Conservation (phyloP, 345 rosid genomes). For the Eucalyptus sp. region DNA sequence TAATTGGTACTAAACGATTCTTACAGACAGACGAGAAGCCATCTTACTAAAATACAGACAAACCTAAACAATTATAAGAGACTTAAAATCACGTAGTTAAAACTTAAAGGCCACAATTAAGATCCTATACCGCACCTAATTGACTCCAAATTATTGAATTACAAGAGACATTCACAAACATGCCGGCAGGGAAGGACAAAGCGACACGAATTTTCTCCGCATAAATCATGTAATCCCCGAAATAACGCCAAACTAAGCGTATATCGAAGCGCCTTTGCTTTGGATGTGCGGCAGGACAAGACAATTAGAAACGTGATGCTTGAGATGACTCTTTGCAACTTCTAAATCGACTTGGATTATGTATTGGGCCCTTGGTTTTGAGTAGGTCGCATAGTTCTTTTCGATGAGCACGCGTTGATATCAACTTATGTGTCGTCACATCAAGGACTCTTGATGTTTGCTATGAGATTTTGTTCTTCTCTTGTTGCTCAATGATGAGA, state of each 20-base stretch:
- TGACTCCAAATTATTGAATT: not conserved
- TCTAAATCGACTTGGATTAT: not conserved
- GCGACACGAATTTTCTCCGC: not conserved
- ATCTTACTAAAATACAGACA: not conserved
- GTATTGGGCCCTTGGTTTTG: not conserved
- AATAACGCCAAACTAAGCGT: not conserved
- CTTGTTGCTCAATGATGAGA: not conserved
- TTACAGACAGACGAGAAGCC: not conserved
- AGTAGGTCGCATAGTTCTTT: not conserved
- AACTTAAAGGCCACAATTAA: not conserved
- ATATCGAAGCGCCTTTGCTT: not conserved
- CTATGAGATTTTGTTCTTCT: not conserved
- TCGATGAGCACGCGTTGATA: not conserved
- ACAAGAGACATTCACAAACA: not conserved
- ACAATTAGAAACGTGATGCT: not conserved
- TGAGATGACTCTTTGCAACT: not conserved
- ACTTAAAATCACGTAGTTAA: not conserved
- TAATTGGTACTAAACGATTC: not conserved
- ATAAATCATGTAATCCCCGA: not conserved
- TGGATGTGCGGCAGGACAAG: not conserved
- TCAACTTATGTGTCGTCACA: not conserved
- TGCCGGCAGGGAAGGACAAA: not conserved
- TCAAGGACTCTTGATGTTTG: not conserved
- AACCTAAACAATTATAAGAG: not conserved
- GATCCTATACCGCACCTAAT: not conserved